Percentiles rank a stretch among this genome's conserved stretches.
Conservation (phyloP, 2,329 filamentous ascomycete genomes). For the Lecanoromycetidae sp. region DNA sequence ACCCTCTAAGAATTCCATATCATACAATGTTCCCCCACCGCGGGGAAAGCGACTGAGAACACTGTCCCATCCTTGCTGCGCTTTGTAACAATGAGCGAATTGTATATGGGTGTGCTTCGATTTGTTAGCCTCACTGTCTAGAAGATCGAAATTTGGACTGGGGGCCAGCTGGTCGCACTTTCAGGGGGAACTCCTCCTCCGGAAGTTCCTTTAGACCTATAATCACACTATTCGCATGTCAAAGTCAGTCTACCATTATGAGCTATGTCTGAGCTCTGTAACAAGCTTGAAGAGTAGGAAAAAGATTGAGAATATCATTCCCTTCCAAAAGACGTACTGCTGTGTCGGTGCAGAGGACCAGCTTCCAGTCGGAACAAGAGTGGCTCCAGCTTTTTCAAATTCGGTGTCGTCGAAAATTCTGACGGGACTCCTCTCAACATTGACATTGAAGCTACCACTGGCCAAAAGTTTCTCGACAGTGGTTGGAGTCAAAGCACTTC, state of each 20-base stretch:
- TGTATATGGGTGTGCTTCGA: constrained; percentile 57
- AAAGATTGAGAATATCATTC: too few species aligned
- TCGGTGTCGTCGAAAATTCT: constrained; percentile 45
- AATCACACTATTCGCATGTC: too few species aligned
- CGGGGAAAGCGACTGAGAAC: constrained; percentile 68
- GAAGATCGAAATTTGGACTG: background rate
- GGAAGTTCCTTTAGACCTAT: constrained; percentile 68
- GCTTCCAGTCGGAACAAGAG: constrained; percentile 51
- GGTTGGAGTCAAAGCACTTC: constrained; percentile 40
- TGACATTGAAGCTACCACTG: constrained; percentile 56
- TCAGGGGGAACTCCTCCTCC: constrained; percentile 41
- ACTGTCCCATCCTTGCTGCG: constrained; percentile 64
- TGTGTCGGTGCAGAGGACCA: constrained; percentile 58
- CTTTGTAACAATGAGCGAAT: constrained; percentile 62
- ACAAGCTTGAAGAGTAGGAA: too few species aligned
- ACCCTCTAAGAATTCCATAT: constrained; percentile 77
- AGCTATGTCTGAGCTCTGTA: too few species aligned
- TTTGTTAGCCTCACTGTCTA: background rate
- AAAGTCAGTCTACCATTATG: too few species aligned
- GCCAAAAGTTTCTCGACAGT: constrained; percentile 51
- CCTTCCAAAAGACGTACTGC: too few species aligned
- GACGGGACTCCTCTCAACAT: constrained; percentile 54
- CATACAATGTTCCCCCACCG: constrained; percentile 65
- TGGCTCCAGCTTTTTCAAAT: constrained; percentile 50
- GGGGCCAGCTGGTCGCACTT: too few species aligned